Percentiles rank a stretch among this genome's conserved stretches.
phyloP scores from a whole-genome alignment of 2,329 filamentous ascomycete species.

The Calycina herbarum region DNA sequence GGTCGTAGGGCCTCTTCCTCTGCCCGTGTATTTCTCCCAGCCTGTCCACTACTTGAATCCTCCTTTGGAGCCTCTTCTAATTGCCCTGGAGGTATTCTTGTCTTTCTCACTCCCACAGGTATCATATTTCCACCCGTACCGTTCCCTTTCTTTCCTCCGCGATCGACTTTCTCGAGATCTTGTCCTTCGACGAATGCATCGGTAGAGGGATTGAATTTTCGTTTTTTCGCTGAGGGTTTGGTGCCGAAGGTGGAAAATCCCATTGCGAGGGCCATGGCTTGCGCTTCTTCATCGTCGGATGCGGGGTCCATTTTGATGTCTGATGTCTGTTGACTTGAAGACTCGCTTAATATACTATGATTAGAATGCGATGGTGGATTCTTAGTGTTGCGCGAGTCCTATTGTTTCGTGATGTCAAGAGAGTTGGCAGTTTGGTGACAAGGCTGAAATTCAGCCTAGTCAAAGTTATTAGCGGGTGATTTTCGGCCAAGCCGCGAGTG shows the following conservation, averaged over 20 bases:
- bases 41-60: not conserved
- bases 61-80: not conserved
- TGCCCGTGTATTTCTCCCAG: not conserved
- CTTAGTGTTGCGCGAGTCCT: not conserved
- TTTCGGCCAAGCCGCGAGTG: not conserved
- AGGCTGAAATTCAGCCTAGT: conserved; percentile 1
- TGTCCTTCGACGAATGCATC: conserved; percentile 49
- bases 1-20: conserved; percentile 20
- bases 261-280: conserved; percentile 55
- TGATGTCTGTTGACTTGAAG: not conserved
- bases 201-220: conserved; percentile 61
- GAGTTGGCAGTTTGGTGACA: not conserved
- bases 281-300: conserved; percentile 10
- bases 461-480: not conserved
- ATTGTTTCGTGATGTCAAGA: not conserved
- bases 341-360: not conserved
- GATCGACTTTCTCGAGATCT: conserved; percentile 35
- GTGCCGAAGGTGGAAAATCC: conserved; percentile 72
- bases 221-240: conserved; percentile 57
- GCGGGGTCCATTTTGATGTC: not conserved
- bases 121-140: conserved; percentile 36
- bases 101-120: conserved; percentile 28
- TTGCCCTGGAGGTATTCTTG: not conserved
- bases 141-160: conserved; percentile 37
- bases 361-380: not conserved